These are phyloP conservation scores for Thermothielavioides terrestris DNA, from an alignment of 495 filamentous ascomycete genomes.

Conservation along the genomic window DNA sequence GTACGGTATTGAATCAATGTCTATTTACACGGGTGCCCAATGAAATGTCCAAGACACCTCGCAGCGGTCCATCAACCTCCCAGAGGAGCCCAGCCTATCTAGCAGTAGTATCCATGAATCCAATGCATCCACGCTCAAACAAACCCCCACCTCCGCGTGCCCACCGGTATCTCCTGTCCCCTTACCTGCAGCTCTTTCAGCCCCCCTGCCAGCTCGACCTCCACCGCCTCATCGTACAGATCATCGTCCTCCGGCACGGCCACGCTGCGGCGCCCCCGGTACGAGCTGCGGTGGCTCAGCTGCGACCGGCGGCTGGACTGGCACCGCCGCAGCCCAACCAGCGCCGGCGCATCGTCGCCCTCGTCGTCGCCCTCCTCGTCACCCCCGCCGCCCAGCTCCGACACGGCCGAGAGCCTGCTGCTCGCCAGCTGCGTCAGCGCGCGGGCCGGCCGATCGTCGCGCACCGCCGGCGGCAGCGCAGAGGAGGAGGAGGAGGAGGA, in stretches of 20 bases:
- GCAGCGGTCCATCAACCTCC: too few species aligned
- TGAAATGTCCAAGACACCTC: too few species aligned
- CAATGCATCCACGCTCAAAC: too few species aligned
- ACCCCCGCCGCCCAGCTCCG: neutral
- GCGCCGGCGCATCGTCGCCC: neutral
- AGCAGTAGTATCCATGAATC: conserved; percentile 7
- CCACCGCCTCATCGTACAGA: conserved; percentile 16
- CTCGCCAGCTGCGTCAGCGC: conserved; percentile 1
- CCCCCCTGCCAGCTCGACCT: conserved; percentile 14
- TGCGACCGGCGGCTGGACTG: conserved; percentile 4
- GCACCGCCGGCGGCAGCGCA: neutral
- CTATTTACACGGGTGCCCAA: neutral
- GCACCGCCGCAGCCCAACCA: neutral
- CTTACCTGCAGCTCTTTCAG: conserved; percentile 13
- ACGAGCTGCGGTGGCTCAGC: conserved; percentile 1
- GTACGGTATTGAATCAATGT: neutral
- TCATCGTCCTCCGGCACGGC: conserved; percentile 6
- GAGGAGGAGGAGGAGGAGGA: too few species aligned
- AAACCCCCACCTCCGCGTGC: conserved; percentile 8
- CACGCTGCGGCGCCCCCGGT: neutral
- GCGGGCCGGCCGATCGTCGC: neutral
- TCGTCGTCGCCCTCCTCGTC: neutral
- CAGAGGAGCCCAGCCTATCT: neutral
- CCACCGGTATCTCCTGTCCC: neutral
- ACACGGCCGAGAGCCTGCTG: neutral